A percentile compares a stretch with the other conserved stretches of the same genome.
These are phyloP conservation scores for Hypoxylon trugodes DNA, from an alignment of 495 filamentous ascomycete genomes.

Conservation along the genomic window DNA sequence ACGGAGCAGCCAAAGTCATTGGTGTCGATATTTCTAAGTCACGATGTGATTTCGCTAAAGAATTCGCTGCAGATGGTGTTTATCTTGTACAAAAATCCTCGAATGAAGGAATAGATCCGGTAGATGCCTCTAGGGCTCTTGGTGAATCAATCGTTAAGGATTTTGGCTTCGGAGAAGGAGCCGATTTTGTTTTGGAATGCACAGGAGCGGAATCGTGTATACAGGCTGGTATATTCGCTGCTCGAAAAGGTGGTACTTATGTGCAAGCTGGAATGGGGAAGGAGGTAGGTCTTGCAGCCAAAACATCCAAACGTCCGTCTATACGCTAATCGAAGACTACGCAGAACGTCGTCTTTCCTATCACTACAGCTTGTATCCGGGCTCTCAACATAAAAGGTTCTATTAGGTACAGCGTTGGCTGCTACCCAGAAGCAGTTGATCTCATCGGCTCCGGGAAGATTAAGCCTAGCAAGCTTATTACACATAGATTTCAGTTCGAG, in stretches of 20 bases:
- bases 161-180: constrained; percentile 57
- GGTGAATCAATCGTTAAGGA: constrained; percentile 52
- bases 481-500: constrained; percentile 61
- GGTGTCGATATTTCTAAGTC: constrained; percentile 63
- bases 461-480: constrained; percentile 61
- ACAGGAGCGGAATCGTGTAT: constrained; percentile 64
- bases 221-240: constrained; percentile 60
- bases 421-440: constrained; percentile 63
- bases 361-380: constrained; percentile 64
- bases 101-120: too few relatives aligned
- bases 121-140: constrained; percentile 49
- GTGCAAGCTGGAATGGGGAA: constrained; percentile 70
- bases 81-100: too few relatives aligned
- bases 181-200: constrained; percentile 66
- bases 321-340: not conserved
- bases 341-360: constrained; percentile 56
- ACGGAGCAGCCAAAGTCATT: constrained; percentile 63
- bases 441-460: constrained; percentile 63
- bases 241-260: constrained; percentile 63
- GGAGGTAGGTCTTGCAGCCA: constrained; percentile 56
- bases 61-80: constrained; percentile 56
- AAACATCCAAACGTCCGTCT: not conserved
- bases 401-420: constrained; percentile 63
- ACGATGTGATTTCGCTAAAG: constrained; percentile 62
- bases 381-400: constrained; percentile 62